Evolutionary conservation across 495 filamentous ascomycete genomes (phyloP).

Genomic region (Aspergillus steynii): DNA sequence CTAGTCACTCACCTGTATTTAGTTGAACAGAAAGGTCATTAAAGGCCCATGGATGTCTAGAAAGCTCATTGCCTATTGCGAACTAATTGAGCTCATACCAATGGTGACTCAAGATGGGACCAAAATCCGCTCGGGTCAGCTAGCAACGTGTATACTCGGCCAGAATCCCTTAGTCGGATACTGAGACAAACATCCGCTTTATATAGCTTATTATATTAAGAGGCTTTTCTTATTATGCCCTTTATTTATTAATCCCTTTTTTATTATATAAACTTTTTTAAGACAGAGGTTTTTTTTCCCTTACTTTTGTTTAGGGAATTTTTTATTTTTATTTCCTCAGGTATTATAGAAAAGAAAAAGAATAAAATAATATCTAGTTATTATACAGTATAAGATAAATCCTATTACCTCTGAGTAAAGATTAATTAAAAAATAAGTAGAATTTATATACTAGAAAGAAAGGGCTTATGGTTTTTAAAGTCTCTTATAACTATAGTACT

Average conservation of each 20-base stretch:
- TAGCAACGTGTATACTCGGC: neutral
- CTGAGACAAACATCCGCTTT: neutral
- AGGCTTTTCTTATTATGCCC: neutral
- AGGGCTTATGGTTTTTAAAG: neutral
- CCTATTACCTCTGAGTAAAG: neutral
- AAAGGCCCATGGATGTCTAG: too few relatives aligned
- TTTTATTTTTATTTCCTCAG: neutral
- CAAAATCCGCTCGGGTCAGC: neutral
- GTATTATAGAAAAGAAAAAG: neutral
- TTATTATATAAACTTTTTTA: neutral
- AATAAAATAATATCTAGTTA: neutral
- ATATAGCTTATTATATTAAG: neutral
- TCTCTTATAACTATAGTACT: neutral
- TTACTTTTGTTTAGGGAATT: neutral
- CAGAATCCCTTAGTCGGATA: slow-evolving; percentile 1
- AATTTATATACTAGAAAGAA: slow-evolving; percentile 1
- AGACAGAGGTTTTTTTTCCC: neutral
- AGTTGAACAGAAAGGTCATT: too few relatives aligned
- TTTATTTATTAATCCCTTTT: neutral
- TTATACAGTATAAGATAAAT: neutral
- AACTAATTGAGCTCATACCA: neutral
- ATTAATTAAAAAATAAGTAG: neutral
- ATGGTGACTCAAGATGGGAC: slow-evolving; percentile 1
- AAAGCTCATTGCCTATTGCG: too few relatives aligned
- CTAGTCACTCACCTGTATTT: neutral